These are phyloP conservation scores for Morella rubra DNA, from an alignment of 306 rosid species.

Conservation along the genomic window DNA sequence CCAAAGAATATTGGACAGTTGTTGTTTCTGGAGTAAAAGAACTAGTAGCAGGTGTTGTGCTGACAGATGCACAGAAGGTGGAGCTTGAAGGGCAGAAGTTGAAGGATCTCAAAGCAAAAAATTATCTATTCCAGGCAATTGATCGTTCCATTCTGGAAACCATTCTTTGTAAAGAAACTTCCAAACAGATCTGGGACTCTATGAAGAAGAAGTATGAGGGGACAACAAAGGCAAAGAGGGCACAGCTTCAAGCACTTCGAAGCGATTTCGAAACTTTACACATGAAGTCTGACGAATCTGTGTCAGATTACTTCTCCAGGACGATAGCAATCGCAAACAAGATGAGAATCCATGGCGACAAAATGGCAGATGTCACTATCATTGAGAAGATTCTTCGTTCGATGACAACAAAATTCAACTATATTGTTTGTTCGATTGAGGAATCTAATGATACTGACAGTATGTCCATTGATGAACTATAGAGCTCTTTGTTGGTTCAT, in stretches of 20 bases:
- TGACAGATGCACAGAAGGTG: no score
- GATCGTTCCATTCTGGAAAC: background rate
- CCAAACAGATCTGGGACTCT: background rate
- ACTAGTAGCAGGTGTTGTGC: no score
- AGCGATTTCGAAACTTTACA: background rate
- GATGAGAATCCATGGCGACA: no score
- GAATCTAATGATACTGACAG: background rate
- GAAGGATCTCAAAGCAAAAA: background rate
- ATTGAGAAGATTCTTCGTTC: no score
- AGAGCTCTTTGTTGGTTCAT: slow-evolving; percentile 17
- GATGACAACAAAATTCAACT: slow-evolving; percentile 17
- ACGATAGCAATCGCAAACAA: background rate
- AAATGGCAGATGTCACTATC: no score
- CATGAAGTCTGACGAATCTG: background rate
- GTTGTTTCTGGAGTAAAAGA: no score
- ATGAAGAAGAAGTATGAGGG: background rate
- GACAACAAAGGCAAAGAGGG: background rate
- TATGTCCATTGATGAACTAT: slow-evolving; percentile 1
- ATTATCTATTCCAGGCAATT: background rate
- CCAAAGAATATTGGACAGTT: no score
- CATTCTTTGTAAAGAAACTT: background rate
- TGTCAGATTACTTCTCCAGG: background rate
- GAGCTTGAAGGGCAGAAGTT: no score
- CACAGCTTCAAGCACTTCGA: background rate
- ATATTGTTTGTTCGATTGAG: background rate